Evolutionary conservation across 2,329 filamentous ascomycete species (phyloP), one percentile per base, ranked within the genome.

Genomic region (Claviceps purpurea): DNA sequence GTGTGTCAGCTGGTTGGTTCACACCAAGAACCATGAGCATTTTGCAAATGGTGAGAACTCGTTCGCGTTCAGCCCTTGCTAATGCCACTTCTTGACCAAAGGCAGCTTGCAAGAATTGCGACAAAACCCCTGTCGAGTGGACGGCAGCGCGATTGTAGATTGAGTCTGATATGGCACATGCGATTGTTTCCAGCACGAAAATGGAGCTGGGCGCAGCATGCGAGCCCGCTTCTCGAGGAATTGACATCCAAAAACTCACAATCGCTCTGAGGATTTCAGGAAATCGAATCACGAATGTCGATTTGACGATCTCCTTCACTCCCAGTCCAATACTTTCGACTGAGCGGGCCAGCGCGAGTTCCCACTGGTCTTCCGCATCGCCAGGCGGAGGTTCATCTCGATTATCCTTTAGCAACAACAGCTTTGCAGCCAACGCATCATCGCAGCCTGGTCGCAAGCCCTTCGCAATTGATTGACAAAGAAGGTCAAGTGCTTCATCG

Each of bases 1-100:
- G 84, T 16, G 88, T 87, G 70, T 96, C 89, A 46, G 87, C 81
- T n/a, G 95, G 77, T 54, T 77, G 77, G 61, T 83, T 86, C 58
- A 95, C 79, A 20, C 93, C 91, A 56, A 93, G 74, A 53, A 79
- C 71, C 72, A 88, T 80, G 63, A 94, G 69, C 65, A 75, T 74
- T 57, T 77, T 77, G 61, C 86, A 90, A 26, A 95, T 73, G 22
- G 78, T 73, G 57, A 84, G 71, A 20, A 89, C 77, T 14, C 81
- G 72, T 26, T 72, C 65, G 59, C 72, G 75, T 62, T 89, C 85
- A 3, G 69, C 63, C 24, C 72, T 62, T 14, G 74, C 73, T 34
- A 87, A 69, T 14, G 68, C 64, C 20, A 76, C 73, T 49, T 73
- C 70, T 4, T 66, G 56, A 18, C 70, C 69, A 59, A 88, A 87